These are phyloP conservation scores for Lecanoromycetidae sp. DNA, from an alignment of 2,329 filamentous ascomycete species.

Conservation along the genomic window DNA sequence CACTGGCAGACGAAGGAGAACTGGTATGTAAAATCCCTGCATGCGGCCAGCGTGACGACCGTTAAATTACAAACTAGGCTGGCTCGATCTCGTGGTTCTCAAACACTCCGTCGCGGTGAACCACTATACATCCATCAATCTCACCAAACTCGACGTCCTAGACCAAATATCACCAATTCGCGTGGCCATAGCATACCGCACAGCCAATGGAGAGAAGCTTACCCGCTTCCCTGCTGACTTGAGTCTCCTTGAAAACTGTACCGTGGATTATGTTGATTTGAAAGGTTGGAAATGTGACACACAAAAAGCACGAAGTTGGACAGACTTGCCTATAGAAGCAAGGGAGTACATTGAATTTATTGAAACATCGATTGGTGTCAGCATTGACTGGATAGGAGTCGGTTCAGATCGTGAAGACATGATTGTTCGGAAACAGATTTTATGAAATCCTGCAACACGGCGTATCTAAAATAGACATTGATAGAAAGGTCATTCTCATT, in stretches of 20 bases:
- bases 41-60: not conserved
- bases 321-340: constrained; percentile 45
- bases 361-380: constrained; percentile 44
- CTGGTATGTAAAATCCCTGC: constrained; percentile 23
- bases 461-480: too few relatives aligned
- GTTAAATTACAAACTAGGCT: constrained; percentile 39
- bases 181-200: constrained; percentile 47
- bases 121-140: constrained; percentile 45
- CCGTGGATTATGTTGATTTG: constrained; percentile 46
- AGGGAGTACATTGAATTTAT: constrained; percentile 51
- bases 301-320: constrained; percentile 44
- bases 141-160: constrained; percentile 53
- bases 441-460: too few relatives aligned
- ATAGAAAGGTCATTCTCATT: not conserved
- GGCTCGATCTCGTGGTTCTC: constrained; percentile 52
- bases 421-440: constrained; percentile 29
- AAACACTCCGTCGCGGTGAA: constrained; percentile 48
- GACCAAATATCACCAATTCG: constrained; percentile 53
- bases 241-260: constrained; percentile 37
- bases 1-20: constrained; percentile 48
- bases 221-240: constrained; percentile 47
- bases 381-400: constrained; percentile 51
- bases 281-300: constrained; percentile 44
- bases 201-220: constrained; percentile 37
- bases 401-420: constrained; percentile 50